Percentiles rank a stretch among this genome's conserved stretches.
Evolutionary conservation across 2,329 filamentous ascomycete genomes (phyloP).

Genomic region (Pyrenophora seminiperda): DNA sequence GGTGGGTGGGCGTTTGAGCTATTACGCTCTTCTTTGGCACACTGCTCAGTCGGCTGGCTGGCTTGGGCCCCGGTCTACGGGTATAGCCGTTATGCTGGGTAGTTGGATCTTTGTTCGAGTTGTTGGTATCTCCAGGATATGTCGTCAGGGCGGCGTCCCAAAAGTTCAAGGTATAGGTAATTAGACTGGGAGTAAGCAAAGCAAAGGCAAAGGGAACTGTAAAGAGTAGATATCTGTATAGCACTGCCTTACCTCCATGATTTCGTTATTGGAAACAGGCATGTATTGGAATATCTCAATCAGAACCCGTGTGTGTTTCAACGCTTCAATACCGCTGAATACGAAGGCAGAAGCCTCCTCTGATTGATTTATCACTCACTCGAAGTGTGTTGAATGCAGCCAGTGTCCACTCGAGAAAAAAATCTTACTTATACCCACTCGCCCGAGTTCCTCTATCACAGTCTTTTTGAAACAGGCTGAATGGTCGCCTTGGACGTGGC

Average conservation of each 20-base stretch:
- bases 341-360: slow-evolving; percentile 19
- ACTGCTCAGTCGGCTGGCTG: not conserved
- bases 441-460: slow-evolving; percentile 5
- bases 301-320: slow-evolving; percentile 16
- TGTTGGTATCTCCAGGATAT: slow-evolving; percentile 1
- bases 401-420: slow-evolving; percentile 1
- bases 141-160: slow-evolving; percentile 3
- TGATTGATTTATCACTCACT: slow-evolving; percentile 14
- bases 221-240: not conserved
- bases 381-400: slow-evolving; percentile 25
- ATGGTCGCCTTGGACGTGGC: slow-evolving; percentile 8
- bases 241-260: not conserved
- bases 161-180: not conserved
- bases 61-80: not conserved
- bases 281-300: slow-evolving; percentile 11
- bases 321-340: slow-evolving; percentile 35
- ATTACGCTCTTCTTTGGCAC: too few species aligned
- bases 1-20: too few species aligned
- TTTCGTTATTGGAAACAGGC: not conserved
- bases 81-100: not conserved
- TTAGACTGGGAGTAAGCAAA: not conserved
- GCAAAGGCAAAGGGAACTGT: not conserved
- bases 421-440: slow-evolving; percentile 1
- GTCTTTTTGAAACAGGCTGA: slow-evolving; percentile 11
- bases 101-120: not conserved